Conservation (phyloP, 208 protist species). For the Trypanosoma mega region DNA sequence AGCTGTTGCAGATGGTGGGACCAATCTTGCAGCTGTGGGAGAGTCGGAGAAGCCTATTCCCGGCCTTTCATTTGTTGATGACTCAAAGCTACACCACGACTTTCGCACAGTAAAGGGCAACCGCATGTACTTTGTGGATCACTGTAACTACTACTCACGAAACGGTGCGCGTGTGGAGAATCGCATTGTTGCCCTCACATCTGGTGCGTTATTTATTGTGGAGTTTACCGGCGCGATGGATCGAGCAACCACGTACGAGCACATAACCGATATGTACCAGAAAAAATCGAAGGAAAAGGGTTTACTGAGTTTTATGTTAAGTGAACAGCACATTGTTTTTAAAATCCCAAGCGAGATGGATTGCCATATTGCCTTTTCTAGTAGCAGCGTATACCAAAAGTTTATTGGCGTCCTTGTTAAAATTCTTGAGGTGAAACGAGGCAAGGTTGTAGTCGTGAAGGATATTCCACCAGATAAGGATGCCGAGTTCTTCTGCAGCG, state of each 20-base stretch:
- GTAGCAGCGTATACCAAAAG: background rate
- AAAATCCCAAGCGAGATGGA: slow-evolving; percentile 20
- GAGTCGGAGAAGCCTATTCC: background rate
- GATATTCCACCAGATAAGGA: slow-evolving; percentile 11
- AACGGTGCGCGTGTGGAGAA: slow-evolving; percentile 2
- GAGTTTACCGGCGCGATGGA: slow-evolving; percentile 17
- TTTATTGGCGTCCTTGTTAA: background rate
- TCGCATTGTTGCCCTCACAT: slow-evolving; percentile 21
- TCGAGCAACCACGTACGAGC: slow-evolving; percentile 8
- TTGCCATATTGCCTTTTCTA: slow-evolving; percentile 20
- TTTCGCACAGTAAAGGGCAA: slow-evolving; percentile 20
- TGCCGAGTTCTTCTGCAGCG: slow-evolving; percentile 5
- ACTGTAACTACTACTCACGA: slow-evolving; percentile 3
- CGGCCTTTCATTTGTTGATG: slow-evolving; percentile 18
- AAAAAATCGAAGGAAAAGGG: slow-evolving; percentile 20
- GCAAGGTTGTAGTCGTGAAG: background rate
- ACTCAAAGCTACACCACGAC: slow-evolving; percentile 4
- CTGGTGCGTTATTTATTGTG: slow-evolving; percentile 20
- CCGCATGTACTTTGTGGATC: slow-evolving; percentile 20
- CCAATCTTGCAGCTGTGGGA: background rate
- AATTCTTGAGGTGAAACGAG: background rate
- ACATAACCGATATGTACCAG: slow-evolving; percentile 15
- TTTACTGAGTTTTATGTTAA: background rate
- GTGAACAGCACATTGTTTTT: slow-evolving; percentile 15
- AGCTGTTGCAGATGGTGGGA: too few relatives aligned